Evolutionary conservation across 2,329 filamentous ascomycete genomes (phyloP).

Genomic region (Dichotomopilus funicola): DNA sequence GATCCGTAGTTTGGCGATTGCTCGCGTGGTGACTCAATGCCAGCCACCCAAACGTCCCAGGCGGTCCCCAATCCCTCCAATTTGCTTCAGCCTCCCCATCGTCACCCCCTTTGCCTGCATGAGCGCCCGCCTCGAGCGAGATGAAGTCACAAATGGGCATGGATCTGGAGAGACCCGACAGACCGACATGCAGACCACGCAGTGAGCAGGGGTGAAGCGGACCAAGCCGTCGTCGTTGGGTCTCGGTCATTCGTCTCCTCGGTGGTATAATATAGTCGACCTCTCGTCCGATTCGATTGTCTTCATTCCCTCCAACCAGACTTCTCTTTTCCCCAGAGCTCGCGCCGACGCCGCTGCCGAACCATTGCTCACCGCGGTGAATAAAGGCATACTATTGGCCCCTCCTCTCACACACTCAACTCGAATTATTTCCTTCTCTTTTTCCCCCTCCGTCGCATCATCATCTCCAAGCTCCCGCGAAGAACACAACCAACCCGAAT

Average conservation of each 20-base stretch:
- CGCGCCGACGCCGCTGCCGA: constrained; percentile 3
- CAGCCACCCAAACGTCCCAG: constrained; percentile 8
- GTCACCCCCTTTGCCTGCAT: constrained; percentile 6
- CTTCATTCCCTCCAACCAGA: neutral
- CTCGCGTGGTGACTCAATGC: constrained; percentile 17
- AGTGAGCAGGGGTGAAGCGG: neutral
- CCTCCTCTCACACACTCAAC: neutral
- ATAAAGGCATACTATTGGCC: constrained; percentile 2
- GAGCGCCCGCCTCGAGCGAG: neutral
- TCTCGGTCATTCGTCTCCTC: too few relatives aligned
- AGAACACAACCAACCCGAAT: constrained; percentile 12
- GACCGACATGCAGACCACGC: constrained; percentile 9
- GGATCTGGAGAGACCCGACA: neutral
- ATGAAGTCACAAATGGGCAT: neutral
- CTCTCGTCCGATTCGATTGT: constrained; percentile 8
- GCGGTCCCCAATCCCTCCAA: too few relatives aligned
- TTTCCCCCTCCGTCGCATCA: too few relatives aligned
- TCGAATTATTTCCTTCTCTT: neutral
- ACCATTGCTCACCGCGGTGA: too few relatives aligned
- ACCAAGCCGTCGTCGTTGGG: too few relatives aligned
- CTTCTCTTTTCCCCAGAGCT: neutral
- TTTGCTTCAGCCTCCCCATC: constrained; percentile 1
- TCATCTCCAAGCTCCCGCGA: neutral
- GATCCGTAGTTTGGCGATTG: constrained; percentile 10
- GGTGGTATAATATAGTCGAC: too few relatives aligned